phyloP scores from a whole-genome alignment of 805 yeast genomes.

The Huiozyma sinensis region DNA sequence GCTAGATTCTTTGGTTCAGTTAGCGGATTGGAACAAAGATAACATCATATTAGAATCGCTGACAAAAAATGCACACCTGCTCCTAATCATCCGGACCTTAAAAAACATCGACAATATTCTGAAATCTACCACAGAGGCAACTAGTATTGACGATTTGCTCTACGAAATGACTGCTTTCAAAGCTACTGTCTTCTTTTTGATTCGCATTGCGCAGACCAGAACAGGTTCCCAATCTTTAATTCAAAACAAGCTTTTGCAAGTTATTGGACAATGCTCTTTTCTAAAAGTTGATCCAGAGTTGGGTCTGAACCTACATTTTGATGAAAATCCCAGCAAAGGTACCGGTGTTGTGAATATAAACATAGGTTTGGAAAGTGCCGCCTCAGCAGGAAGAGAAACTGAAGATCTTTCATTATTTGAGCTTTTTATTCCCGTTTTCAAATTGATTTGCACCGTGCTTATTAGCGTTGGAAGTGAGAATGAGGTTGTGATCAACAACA shows the following conservation, averaged over 20 bases:
- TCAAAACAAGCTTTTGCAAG: conserved; percentile 61
- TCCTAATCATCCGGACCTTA: conserved; percentile 54
- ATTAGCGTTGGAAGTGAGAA: conserved; percentile 74
- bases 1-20: conserved; percentile 53
- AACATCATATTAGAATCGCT: conserved; percentile 51
- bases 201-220: conserved; percentile 66
- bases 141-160: conserved; percentile 43
- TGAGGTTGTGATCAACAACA: conserved; percentile 43
- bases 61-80: conserved; percentile 53
- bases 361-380: conserved; percentile 43
- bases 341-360: conserved; percentile 33
- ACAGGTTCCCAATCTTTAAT: conserved; percentile 68
- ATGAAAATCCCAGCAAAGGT: conserved; percentile 24
- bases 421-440: conserved; percentile 62
- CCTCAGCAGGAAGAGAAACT: conserved; percentile 23
- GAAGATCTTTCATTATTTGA: conserved; percentile 49
- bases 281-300: conserved; percentile 68
- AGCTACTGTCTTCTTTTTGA: conserved; percentile 55
- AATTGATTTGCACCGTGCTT: conserved; percentile 53
- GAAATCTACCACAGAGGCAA: conserved; percentile 26
- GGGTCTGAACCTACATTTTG: conserved; percentile 47
- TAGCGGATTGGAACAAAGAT: conserved; percentile 40
- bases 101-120: conserved; percentile 60
- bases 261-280: conserved; percentile 46
- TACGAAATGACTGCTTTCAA: conserved; percentile 74